Percentiles rank a stretch among this genome's conserved stretches.
phyloP scores from a whole-genome alignment of 2,329 filamentous ascomycete genomes.

The Hypoxylon rubiginosum region DNA sequence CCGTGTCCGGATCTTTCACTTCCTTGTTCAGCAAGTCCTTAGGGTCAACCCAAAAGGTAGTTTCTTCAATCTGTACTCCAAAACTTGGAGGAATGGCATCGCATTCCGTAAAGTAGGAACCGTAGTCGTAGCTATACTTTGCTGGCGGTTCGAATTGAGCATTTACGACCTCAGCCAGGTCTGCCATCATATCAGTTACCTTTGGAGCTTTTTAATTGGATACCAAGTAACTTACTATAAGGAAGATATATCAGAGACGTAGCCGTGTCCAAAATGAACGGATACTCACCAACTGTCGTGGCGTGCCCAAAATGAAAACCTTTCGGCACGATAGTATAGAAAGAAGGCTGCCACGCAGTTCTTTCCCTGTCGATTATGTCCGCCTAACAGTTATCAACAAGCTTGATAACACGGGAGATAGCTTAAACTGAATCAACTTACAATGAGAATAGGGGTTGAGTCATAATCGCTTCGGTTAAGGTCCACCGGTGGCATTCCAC shows the following conservation, averaged over 20 bases:
- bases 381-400: slow-evolving; percentile 53
- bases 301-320: slow-evolving; percentile 61
- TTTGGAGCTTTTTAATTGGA: neutral
- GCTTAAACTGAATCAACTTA: slow-evolving; percentile 47
- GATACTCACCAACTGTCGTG: slow-evolving; percentile 59
- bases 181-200: slow-evolving; percentile 46
- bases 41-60: slow-evolving; percentile 63
- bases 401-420: neutral
- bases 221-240: slow-evolving; percentile 56
- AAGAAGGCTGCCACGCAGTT: slow-evolving; percentile 62
- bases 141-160: slow-evolving; percentile 61
- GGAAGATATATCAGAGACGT: slow-evolving; percentile 66
- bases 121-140: slow-evolving; percentile 62
- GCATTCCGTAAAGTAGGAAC: slow-evolving; percentile 64
- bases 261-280: slow-evolving; percentile 66
- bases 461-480: slow-evolving; percentile 46
- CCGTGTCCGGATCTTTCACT: slow-evolving; percentile 59
- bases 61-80: slow-evolving; percentile 60
- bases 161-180: slow-evolving; percentile 63
- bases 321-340: slow-evolving; percentile 66
- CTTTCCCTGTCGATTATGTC: slow-evolving; percentile 55
- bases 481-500: slow-evolving; percentile 59
- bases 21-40: slow-evolving; percentile 62
- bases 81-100: slow-evolving; percentile 61
- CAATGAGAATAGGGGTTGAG: slow-evolving; percentile 60